phyloP scores from a whole-genome alignment of 345 rosid genomes.

The Murraya paniculata region DNA sequence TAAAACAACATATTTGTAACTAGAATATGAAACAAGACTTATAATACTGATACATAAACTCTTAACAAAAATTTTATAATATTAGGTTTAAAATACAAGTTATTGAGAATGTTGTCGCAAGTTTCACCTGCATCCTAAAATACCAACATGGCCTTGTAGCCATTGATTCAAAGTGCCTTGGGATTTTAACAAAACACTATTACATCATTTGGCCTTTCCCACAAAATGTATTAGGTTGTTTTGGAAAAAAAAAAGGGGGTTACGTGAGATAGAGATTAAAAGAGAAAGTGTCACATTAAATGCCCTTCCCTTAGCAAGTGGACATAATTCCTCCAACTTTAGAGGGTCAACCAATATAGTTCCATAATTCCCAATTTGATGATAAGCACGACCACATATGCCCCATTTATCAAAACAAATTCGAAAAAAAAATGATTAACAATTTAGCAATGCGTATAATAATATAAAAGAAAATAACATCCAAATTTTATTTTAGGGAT shows the following conservation, averaged over 20 bases:
- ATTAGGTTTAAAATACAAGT: too few relatives aligned
- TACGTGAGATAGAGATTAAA: background rate
- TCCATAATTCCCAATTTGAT: background rate
- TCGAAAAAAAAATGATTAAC: background rate
- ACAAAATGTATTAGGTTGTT: background rate
- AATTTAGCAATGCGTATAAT: background rate
- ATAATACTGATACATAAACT: too few relatives aligned
- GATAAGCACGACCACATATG: conserved; percentile 1
- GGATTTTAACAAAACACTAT: too few relatives aligned
- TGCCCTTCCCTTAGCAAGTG: background rate
- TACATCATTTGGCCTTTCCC: background rate
- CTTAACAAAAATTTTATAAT: too few relatives aligned
- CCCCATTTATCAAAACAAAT: background rate
- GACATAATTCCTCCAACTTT: conserved; percentile 6
- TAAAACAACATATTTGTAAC: too few relatives aligned
- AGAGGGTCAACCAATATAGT: background rate
- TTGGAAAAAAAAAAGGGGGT: too few relatives aligned
- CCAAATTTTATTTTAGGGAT: background rate
- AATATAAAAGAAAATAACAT: background rate
- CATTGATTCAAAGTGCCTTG: too few relatives aligned
- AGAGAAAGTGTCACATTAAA: background rate
- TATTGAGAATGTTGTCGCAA: too few relatives aligned
- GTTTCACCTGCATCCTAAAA: too few relatives aligned
- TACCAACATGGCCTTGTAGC: too few relatives aligned
- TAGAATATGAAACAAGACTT: too few relatives aligned